Evolutionary conservation across 257 asterid species (phyloP), one percentile per base, ranked within the genome.

Genomic region (Nicotiana benthamiana): DNA sequence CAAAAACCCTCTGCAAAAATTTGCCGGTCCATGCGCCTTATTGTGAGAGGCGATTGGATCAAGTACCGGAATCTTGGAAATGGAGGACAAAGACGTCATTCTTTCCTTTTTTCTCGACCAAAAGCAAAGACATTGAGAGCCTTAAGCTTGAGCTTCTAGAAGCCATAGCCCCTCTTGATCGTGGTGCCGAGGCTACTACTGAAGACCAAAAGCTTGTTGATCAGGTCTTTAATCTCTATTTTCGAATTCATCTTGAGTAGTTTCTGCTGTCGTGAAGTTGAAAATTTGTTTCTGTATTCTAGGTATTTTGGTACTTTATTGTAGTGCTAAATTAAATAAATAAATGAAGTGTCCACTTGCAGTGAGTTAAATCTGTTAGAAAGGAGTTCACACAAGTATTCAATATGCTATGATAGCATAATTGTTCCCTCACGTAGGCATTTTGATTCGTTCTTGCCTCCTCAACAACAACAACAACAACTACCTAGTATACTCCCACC

Each of bases 121-220:
- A 79, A 79, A 82, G 16, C 51, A 30, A 67, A 36, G 87, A 85
- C 75, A 82, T 40, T 11, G 89, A 88, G 70, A 83, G 80, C 61
- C 88, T 89, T 6, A 91, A 88, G 85, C 79, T 77, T 81, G 91
- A 87, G 83, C 95, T 91, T 87, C 81, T 91, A 6, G 87, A 88
- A 75, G 89, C 92, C 13, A 87, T 91, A 74, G 84, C 79, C 78
- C 88, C 91, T 3, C 89, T 91, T 17, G 92, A 89, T 86, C 93
- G 95, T 6, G 95, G 95, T 20, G 93, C 89, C 53, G 87, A 85
- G 59, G 92, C 95, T 60, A 86, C 90, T 26, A 80, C 86, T 9
- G 87, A 89, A 72, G 93, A 91, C 48, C 93, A 89, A 82, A 83
- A 60, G 80, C 87, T 79, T 15, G 80, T 89, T 30, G 91, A 89